These are phyloP conservation scores for Lactifluus subvellereus DNA, from an alignment of 768 basidiomycete genomes.

Conservation along the genomic window DNA sequence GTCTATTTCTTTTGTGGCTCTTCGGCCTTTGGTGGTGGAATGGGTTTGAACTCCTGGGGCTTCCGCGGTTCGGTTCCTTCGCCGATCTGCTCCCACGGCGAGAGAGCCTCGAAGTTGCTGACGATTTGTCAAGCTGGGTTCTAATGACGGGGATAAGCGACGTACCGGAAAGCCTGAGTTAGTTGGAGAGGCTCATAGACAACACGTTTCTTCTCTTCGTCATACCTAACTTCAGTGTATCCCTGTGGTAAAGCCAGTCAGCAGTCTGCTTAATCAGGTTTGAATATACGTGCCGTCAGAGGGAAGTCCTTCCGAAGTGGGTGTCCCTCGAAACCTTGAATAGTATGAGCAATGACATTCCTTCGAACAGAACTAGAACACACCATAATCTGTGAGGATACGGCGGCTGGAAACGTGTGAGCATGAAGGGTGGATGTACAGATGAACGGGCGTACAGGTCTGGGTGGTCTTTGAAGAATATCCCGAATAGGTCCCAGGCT, in stretches of 20 bases:
- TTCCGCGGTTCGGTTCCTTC: constrained; percentile 47
- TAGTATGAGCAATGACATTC: constrained; percentile 15
- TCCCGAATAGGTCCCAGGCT: constrained; percentile 95
- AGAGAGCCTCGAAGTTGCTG: constrained; percentile 90
- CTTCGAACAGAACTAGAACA: constrained; percentile 16
- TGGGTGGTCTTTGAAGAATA: constrained; percentile 94
- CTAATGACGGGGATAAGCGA: neutral
- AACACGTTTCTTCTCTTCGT: constrained; percentile 95
- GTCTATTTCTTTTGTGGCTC: constrained; percentile 74
- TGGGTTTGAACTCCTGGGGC: constrained; percentile 70
- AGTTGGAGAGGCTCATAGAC: constrained; percentile 97
- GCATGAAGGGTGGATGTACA: constrained; percentile 16
- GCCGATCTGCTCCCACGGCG: constrained; percentile 95
- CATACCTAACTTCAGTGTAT: constrained; percentile 97
- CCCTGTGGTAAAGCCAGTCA: constrained; percentile 47
- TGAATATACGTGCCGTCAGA: constrained; percentile 59
- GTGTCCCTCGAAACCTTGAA: constrained; percentile 88
- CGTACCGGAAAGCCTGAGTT: constrained; percentile 94
- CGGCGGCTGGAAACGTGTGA: constrained; percentile 57
- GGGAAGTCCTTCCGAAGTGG: constrained; percentile 98
- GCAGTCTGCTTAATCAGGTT: neutral
- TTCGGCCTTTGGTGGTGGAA: constrained; percentile 68
- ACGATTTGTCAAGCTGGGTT: constrained; percentile 4
- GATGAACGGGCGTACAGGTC: constrained; percentile 65
- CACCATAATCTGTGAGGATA: constrained; percentile 96